A percentile compares a stretch with the other conserved stretches of the same genome.
Conservation (phyloP, 2,329 filamentous ascomycete genomes). For the Verticillium nubilum region DNA sequence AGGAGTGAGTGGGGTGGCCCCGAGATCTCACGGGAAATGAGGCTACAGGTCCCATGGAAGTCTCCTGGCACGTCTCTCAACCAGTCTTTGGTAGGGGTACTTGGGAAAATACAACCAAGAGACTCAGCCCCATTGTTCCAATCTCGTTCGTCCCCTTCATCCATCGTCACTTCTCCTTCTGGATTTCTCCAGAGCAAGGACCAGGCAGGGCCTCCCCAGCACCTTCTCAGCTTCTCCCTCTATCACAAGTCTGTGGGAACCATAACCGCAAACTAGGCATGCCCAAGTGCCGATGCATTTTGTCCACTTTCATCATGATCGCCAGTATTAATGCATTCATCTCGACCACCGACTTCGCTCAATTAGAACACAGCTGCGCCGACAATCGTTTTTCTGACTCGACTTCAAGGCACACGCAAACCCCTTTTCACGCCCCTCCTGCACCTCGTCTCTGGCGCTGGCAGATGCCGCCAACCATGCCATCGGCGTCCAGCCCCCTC, state of each 20-base stretch:
- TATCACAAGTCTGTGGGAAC: background rate
- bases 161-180: background rate
- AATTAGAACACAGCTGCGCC: background rate
- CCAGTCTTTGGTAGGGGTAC: background rate
- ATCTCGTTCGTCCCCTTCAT: conserved; percentile 1
- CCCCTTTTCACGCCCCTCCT: background rate
- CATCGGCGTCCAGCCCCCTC: background rate
- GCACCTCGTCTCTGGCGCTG: background rate
- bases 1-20: background rate
- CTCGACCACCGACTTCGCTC: background rate
- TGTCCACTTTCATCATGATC: background rate
- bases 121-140: background rate
- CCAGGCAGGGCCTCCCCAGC: background rate
- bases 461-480: background rate
- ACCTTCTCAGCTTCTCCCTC: background rate
- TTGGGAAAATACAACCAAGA: background rate
- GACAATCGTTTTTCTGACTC: background rate
- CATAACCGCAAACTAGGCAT: background rate
- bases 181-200: background rate
- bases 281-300: background rate
- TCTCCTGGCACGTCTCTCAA: background rate
- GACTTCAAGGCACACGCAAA: background rate
- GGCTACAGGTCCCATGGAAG: background rate
- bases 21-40: conserved; percentile 3
- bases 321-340: background rate